phyloP scores from a whole-genome alignment of 2,329 filamentous ascomycete species.

The Aspergillus pseudoglaucus region DNA sequence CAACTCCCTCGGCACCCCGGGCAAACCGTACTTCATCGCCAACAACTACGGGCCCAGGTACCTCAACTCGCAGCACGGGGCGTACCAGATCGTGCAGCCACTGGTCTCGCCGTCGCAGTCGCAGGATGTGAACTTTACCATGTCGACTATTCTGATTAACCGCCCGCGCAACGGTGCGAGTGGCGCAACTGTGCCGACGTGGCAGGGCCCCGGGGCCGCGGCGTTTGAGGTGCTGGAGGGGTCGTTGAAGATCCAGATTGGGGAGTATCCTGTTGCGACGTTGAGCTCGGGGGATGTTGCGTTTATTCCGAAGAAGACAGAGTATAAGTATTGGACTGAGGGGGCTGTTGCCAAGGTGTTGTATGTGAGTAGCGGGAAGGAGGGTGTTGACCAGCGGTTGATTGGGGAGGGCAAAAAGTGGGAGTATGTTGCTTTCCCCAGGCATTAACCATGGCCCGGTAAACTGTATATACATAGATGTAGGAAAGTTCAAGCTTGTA shows the following conservation, averaged over 20 bases:
- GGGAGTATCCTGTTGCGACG: constrained; percentile 20
- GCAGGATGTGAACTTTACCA: constrained; percentile 35
- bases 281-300: constrained; percentile 34
- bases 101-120: constrained; percentile 38
- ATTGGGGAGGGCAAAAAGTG: constrained; percentile 12
- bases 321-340: constrained; percentile 30
- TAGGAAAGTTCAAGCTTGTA: background rate
- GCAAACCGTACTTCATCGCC: constrained; percentile 39
- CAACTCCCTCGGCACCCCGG: constrained; percentile 28
- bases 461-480: too few relatives aligned
- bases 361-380: constrained; percentile 13
- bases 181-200: constrained; percentile 16
- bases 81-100: constrained; percentile 41
- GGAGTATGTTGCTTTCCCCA: constrained; percentile 15
- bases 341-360: constrained; percentile 19
- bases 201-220: constrained; percentile 23
- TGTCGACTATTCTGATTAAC: constrained; percentile 40
- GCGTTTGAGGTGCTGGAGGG: constrained; percentile 38
- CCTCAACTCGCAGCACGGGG: constrained; percentile 30
- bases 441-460: constrained; percentile 2
- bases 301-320: constrained; percentile 30
- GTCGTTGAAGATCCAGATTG: constrained; percentile 27
- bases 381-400: constrained; percentile 14
- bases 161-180: constrained; percentile 18
- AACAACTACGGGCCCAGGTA: constrained; percentile 44